Percentiles rank a stretch among this genome's conserved stretches.
These are phyloP conservation scores for Ploettnerulaceae sp. DNA, from an alignment of 2,329 filamentous ascomycete genomes.

Conservation along the genomic window DNA sequence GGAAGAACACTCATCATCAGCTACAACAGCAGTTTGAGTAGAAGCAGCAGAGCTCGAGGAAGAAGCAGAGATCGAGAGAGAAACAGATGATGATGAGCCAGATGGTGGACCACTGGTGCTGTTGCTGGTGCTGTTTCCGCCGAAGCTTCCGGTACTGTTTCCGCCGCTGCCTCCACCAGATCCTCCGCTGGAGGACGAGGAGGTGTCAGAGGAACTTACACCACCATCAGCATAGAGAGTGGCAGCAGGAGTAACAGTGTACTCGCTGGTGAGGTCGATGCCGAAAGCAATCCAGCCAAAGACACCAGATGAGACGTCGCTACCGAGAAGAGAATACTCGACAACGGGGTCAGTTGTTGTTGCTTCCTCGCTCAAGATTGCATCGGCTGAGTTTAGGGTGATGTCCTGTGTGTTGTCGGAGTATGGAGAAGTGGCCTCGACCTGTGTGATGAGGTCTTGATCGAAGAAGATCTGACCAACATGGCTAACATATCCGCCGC, in stretches of 20 bases:
- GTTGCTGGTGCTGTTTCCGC: neutral
- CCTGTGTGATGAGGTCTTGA: slow-evolving; percentile 49
- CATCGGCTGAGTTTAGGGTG: slow-evolving; percentile 46
- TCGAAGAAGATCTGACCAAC: slow-evolving; percentile 63
- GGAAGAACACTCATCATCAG: too few relatives aligned
- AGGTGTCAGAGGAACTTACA: neutral
- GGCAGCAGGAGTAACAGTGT: slow-evolving; percentile 7
- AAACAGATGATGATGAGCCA: too few relatives aligned
- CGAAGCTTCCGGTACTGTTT: neutral
- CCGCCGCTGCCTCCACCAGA: neutral
- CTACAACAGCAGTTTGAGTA: too few relatives aligned
- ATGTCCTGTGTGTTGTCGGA: slow-evolving; percentile 41
- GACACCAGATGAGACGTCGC: slow-evolving; percentile 45
- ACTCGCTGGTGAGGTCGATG: slow-evolving; percentile 37
- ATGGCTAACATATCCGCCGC: slow-evolving; percentile 48
- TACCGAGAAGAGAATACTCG: slow-evolving; percentile 55
- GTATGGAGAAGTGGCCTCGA: slow-evolving; percentile 47
- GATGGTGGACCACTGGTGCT: neutral
- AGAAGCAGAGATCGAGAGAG: too few relatives aligned
- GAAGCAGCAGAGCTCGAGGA: too few relatives aligned
- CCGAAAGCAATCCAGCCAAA: slow-evolving; percentile 53
- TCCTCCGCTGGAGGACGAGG: neutral
- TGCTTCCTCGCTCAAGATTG: slow-evolving; percentile 43
- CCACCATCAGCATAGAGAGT: slow-evolving; percentile 8
- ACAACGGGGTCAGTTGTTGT: slow-evolving; percentile 47